Base-by-base conservation (phyloP, 2,329 filamentous ascomycete species). In the Atkinsonella texensis region DNA sequence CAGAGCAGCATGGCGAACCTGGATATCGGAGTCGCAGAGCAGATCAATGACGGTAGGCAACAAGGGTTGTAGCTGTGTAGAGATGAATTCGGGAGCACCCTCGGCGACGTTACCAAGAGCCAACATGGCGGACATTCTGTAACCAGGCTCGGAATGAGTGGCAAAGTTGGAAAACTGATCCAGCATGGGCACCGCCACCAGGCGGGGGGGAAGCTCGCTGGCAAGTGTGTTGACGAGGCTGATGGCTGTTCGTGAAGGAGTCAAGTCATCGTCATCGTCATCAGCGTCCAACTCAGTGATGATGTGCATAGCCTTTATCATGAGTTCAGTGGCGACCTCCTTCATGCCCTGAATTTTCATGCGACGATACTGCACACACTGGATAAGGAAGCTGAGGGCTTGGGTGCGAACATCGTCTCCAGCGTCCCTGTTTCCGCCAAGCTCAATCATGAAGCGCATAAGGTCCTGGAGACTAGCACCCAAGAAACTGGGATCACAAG, bases 71-170 rank as follows among this genome's bases (percentile, higher is more conserved):
- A 97, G 80, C 70, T 98, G 93, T 18, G 90, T 95, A 57, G 88
- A 89, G 63, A 97, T 89, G 70, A 97, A 98, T 68, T 98, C 93
- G 15, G 93, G 93, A 32, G 93, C 91, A 60, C 93, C 93, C 74
- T 97, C 93, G 50, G 95, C 91, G 60, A 88, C 91, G 74, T 91
- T 94, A 54, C 91, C 91, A 5, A 98, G 79, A 47, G 91, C 85
- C 56, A 97, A 77, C 64, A 97, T 93, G 69, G 87, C 90, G 51
- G 91, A 90, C 69, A 91, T 87, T 54, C 91, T 84, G 71, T 86
- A 85, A 60, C 88, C 83, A 38, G 89, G 79, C 62, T 94, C 79
- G 54, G 77, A 70, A 63, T 81, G 84, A 59, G 79, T 79, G 59
- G 91, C 88, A 64, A 93, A 96, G 59, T 80, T 79, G 39, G 88